A percentile compares a stretch with the other conserved stretches of the same genome.
phyloP scores from a whole-genome alignment of 805 yeast genomes.

The Candida sanyiensis region DNA sequence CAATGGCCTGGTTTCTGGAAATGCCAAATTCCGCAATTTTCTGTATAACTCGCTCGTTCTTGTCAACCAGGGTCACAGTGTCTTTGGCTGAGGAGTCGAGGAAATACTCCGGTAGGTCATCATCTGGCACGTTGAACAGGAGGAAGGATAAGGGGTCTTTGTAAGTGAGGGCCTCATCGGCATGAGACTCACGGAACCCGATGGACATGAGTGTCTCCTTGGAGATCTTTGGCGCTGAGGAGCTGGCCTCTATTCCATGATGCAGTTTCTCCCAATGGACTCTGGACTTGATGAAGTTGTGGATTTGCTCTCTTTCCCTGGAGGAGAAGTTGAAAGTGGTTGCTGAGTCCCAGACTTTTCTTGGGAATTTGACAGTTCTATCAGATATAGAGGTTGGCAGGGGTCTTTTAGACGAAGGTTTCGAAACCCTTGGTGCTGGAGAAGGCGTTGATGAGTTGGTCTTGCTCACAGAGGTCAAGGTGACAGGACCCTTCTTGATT shows the following conservation, averaged over 20 bases:
- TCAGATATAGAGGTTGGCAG: constrained; percentile 7
- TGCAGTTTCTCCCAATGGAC: constrained; percentile 42
- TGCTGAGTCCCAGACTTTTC: constrained; percentile 66
- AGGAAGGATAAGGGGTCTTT: constrained; percentile 44
- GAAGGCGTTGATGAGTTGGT: constrained; percentile 11
- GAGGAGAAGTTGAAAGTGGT: constrained; percentile 63
- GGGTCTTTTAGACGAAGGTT: constrained; percentile 5
- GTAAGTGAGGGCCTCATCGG: constrained; percentile 64
- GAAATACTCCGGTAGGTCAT: constrained; percentile 73
- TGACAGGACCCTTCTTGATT: constrained; percentile 40
- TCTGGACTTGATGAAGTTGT: constrained; percentile 51
- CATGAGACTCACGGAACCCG: constrained; percentile 71
- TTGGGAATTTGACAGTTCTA: constrained; percentile 31
- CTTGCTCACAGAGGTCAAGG: constrained; percentile 31
- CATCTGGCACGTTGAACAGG: constrained; percentile 87
- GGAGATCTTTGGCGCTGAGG: constrained; percentile 7
- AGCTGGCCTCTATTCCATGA: neutral
- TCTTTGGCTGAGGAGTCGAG: constrained; percentile 48
- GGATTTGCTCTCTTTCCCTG: constrained; percentile 57
- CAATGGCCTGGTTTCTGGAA: constrained; percentile 56
- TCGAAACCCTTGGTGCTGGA: constrained; percentile 1
- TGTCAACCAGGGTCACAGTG: constrained; percentile 38
- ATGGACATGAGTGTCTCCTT: constrained; percentile 32
- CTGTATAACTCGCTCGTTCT: constrained; percentile 49
- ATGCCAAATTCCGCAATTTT: constrained; percentile 63